phyloP scores from a whole-genome alignment of 306 rosid genomes.

The Prunus mongolica region DNA sequence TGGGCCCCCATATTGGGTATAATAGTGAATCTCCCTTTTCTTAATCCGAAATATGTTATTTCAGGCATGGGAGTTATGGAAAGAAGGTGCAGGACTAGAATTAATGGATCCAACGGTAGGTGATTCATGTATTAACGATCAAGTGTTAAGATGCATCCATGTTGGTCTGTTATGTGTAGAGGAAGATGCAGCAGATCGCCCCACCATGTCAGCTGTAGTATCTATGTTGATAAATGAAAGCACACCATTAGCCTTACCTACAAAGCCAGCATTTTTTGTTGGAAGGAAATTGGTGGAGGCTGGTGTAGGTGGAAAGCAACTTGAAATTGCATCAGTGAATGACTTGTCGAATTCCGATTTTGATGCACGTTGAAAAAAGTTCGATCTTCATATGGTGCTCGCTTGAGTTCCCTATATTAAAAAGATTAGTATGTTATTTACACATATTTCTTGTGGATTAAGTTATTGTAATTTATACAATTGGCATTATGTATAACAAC shows the following conservation, averaged over 20 bases:
- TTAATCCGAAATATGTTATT: neutral
- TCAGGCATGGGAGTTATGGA: slow-evolving; percentile 27
- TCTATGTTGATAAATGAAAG: slow-evolving; percentile 12
- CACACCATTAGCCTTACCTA: neutral
- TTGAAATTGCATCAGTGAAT: neutral
- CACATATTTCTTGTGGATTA: too few relatives aligned
- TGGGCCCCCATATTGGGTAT: too few relatives aligned
- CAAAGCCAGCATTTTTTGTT: slow-evolving; percentile 11
- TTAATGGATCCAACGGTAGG: slow-evolving; percentile 6
- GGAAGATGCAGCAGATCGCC: slow-evolving; percentile 4
- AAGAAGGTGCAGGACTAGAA: neutral
- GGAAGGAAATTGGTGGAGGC: neutral
- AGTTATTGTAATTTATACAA: too few relatives aligned
- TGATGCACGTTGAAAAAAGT: neutral
- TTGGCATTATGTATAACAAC: too few relatives aligned
- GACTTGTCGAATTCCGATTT: slow-evolving; percentile 7
- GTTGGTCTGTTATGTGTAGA: slow-evolving; percentile 11
- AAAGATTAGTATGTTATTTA: too few relatives aligned
- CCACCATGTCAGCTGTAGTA: slow-evolving; percentile 18
- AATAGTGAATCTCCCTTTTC: too few relatives aligned
- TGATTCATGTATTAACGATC: neutral
- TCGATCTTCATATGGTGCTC: neutral
- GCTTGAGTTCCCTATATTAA: too few relatives aligned
- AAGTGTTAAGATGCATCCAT: slow-evolving; percentile 9
- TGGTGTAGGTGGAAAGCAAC: neutral